Evolutionary conservation across 2,329 filamentous ascomycete species (phyloP), one percentile per base, ranked within the genome.

Genomic region (Cercospora beticola): DNA sequence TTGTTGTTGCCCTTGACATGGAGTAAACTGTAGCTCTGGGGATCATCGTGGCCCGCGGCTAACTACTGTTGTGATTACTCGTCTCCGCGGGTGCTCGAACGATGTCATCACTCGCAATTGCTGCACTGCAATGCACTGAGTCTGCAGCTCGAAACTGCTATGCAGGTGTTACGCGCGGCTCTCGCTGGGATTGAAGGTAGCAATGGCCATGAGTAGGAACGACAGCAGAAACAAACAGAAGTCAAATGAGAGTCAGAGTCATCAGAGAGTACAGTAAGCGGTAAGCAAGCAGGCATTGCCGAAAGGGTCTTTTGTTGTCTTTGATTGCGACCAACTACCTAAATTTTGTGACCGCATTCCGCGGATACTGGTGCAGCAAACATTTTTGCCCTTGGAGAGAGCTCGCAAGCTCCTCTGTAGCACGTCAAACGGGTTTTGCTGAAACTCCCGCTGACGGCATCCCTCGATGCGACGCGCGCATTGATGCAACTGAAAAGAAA

Each of bases 381-480:
- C 31, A 36, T 36, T 36, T 33, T 33, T 5, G 31, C 31, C 31
- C 31, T 36, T 14, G 1, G 12, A 36, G 31, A 36, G 31, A 36
- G 31, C 31, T 36, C 31, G 54, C 54, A 31, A 58, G 30, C 54
- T 30, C n/a, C 28, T 40, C 14, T 40, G 33, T 40, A 16, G 33
- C 33, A 16, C 33, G 33, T 40, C 33, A 40, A 40, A 40, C 33
- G 56, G 28, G 26, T 18, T 14, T n/a, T 58, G 56, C 56, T 31
- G 56, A 58, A 58, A 58, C 56, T 58, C 56, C 56, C 56, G 56
- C 26, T 26, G 49, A 23, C 49, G 49, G 49, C 49, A 54, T 26
- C 21, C 46, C 46, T 52, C 4, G 18, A 52, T 21, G n/a, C 18
- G 46, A 52, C 23, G 23, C 49, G 56, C 28, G 56, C 56, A 59